Evolutionary conservation across 2,329 filamentous ascomycete species (phyloP), one percentile per base, ranked within the genome.

Genomic region (Scedosporium minutisporum): DNA sequence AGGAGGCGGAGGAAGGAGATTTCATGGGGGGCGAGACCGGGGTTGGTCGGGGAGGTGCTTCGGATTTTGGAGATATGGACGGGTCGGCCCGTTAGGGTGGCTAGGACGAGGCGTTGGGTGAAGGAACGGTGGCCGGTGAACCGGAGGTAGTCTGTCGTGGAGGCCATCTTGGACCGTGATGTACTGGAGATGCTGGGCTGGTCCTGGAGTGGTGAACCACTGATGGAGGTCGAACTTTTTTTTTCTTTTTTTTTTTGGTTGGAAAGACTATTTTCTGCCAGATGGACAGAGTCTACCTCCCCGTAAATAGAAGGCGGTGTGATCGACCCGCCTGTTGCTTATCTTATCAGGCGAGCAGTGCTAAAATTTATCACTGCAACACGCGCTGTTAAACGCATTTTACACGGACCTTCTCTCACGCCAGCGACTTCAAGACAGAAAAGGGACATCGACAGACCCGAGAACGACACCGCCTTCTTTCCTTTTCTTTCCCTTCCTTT

Each of bases 51-150:
- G 51, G 91, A 96, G 16, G 88, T 86, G 67, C 90, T 87, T 70
- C 95, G 91, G 77, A 99, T 97, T 75, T 95, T 89, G 61, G 93
- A 95, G 73, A 99, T 93, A 76, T 93, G 92, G 63, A 97, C 79
- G 2, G 95, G 87, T 44, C 89, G 86, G 68, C 95, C 95, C 65
- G 93, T 96, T 65, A 99, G 85, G 2, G 95, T 97, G 21, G 95
- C 87, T 62, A 99, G 87, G 55, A 96, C 85, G 55, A 99, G 87
- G 61, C 95, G 90, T 68, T 91, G 87, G 42, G 90, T 82, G 65
- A 99, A 88, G 68, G 89, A 86, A 69, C 88, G 87, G 74, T 96
- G 92, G 69, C 90, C 88, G 60, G 90, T 93, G 73, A 99, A 93
- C 68, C 87, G 86, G 63, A 96, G 74, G 69, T 80, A 85, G 63